phyloP scores from a whole-genome alignment of 2,329 filamentous ascomycete species.

The Ceratocystis cacaofunesta region DNA sequence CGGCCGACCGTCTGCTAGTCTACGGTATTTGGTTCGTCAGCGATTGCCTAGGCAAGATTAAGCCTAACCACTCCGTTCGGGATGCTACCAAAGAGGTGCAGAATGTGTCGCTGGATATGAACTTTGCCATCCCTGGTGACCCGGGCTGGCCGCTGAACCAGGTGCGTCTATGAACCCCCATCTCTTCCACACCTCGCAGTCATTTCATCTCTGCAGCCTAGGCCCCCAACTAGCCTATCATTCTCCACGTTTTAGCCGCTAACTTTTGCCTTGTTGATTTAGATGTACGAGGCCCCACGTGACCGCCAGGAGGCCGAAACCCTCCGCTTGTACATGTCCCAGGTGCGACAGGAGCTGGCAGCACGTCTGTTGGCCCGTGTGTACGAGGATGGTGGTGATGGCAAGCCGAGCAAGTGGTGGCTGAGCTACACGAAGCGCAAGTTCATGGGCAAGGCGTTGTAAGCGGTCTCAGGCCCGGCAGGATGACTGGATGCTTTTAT shows the following conservation, averaged over 20 bases:
- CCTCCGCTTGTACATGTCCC: constrained; percentile 75
- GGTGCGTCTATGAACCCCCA: constrained; percentile 28
- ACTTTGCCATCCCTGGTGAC: constrained; percentile 91
- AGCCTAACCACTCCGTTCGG: constrained; percentile 49
- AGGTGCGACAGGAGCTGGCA: constrained; percentile 86
- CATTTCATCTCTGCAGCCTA: not conserved
- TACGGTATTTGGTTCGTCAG: constrained; percentile 94
- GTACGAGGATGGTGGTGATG: constrained; percentile 60
- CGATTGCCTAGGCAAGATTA: constrained; percentile 80
- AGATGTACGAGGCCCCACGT: constrained; percentile 78
- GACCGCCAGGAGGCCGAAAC: constrained; percentile 82
- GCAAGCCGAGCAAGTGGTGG: constrained; percentile 79
- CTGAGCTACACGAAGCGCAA: constrained; percentile 97
- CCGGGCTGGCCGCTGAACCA: constrained; percentile 88
- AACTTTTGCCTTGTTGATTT: not conserved
- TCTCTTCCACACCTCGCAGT: not conserved
- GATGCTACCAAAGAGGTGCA: constrained; percentile 59
- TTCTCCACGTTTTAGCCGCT: too few species aligned
- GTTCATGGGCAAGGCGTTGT: constrained; percentile 95
- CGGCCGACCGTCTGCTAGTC: constrained; percentile 83
- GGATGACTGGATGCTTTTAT: not conserved
- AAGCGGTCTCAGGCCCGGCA: constrained; percentile 20
- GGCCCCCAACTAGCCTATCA: too few species aligned
- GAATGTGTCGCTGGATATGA: constrained; percentile 78
- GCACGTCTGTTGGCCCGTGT: constrained; percentile 68